A percentile compares a stretch with the other conserved stretches of the same genome.
Conservation (phyloP, 768 basidiomycete genomes). For the Xerocomellus dryophilus region DNA sequence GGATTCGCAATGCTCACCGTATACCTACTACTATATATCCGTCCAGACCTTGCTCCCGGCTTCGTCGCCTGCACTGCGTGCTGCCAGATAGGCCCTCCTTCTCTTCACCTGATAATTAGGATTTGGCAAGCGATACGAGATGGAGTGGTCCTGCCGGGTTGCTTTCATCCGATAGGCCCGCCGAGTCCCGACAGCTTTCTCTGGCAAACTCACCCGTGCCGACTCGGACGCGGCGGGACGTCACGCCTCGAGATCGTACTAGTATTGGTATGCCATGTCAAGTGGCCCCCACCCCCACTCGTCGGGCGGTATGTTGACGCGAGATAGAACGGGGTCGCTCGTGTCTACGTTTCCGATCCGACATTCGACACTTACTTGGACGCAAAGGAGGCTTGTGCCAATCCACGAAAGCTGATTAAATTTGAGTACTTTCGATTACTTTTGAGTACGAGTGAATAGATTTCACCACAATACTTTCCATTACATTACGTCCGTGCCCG, state of each 20-base stretch:
- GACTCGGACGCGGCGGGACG: constrained; percentile 25
- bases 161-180: constrained; percentile 59
- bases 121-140: constrained; percentile 67
- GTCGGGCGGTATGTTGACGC: background rate
- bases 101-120: constrained; percentile 19
- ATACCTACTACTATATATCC: constrained; percentile 68
- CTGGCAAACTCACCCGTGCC: constrained; percentile 34
- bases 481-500: no score
- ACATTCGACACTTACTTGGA: constrained; percentile 36
- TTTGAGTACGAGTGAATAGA: no score
- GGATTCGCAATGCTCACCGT: constrained; percentile 82
- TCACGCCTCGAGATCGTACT: constrained; percentile 68
- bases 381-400: constrained; percentile 55
- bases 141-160: constrained; percentile 48
- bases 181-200: constrained; percentile 41
- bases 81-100: background rate
- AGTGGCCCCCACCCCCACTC: background rate
- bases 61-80: constrained; percentile 11
- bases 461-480: no score
- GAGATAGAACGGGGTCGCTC: constrained; percentile 47
- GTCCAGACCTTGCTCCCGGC: constrained; percentile 19
- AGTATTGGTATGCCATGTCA: no score
- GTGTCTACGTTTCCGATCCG: constrained; percentile 51
- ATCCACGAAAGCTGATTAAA: no score
- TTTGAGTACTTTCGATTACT: no score